These are phyloP conservation scores for Solanum medicagineum DNA, from an alignment of 257 asterid species.

Conservation along the genomic window DNA sequence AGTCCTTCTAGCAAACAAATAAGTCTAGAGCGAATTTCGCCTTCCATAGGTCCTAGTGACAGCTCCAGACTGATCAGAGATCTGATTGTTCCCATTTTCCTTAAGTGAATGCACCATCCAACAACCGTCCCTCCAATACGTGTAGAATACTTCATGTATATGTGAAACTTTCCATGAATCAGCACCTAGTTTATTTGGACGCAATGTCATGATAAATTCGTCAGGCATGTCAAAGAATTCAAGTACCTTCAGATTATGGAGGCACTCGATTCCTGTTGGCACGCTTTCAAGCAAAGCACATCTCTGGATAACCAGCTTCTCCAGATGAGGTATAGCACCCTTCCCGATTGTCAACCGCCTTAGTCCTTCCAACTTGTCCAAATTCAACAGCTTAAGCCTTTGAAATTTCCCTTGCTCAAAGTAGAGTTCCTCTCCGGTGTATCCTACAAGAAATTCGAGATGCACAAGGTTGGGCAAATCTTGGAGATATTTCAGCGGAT, in stretches of 20 bases:
- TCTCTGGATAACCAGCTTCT: background rate
- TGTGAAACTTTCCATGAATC: background rate
- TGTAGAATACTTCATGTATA: background rate
- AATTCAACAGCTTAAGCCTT: background rate
- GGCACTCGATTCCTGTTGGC: conserved; percentile 8
- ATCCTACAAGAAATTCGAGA: conserved; percentile 11
- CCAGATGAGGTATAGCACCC: conserved; percentile 14
- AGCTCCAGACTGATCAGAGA: background rate
- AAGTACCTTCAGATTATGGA: background rate
- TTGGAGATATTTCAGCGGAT: conserved; percentile 22
- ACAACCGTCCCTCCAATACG: background rate
- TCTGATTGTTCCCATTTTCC: background rate
- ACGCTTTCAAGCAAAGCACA: conserved; percentile 1
- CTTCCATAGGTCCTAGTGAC: background rate
- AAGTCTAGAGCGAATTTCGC: background rate
- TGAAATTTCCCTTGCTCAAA: conserved; percentile 13
- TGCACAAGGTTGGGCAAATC: conserved; percentile 27
- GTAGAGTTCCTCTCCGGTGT: background rate
- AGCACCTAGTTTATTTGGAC: background rate
- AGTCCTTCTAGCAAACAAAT: background rate
- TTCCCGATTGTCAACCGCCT: background rate
- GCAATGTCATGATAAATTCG: background rate
- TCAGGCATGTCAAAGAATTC: conserved; percentile 8
- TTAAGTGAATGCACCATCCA: background rate
- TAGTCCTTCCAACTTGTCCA: background rate